Base-by-base conservation (phyloP, 2,329 filamentous ascomycete genomes). In the Aspergillus sergii region DNA sequence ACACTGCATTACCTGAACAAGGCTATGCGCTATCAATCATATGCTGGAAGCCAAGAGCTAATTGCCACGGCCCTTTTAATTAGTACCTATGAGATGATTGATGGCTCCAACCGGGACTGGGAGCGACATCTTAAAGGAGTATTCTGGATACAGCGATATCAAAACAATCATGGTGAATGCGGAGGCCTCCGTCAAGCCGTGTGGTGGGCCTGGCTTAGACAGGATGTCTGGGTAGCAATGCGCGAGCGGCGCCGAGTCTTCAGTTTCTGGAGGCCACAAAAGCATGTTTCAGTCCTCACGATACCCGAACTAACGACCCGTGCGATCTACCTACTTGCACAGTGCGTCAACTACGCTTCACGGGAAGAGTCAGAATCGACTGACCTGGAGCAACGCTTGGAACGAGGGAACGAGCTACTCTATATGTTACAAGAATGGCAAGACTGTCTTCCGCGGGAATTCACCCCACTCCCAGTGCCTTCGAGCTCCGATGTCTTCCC, bases 151-250 rank as follows among this genome's bases (percentile, higher is more conserved):
- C 84, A 89, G 61, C 78, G 86, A n/a, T 86, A 83, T 0, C 85
- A 87, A 58, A 81, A 87, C 55, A 87, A 88, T 51, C 81, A 89
- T 60, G 87, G 86, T 1, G 86, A 86, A 57, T 84, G 82, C 0
- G 82, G 83, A 0, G 85, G 86, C 0, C 76, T 89, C 0, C 80
- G 84, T 48, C 82, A 85, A 65, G 84, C 86, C 0, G 84, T 86
- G 0, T 89, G 87, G 88, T 90, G 88, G 87, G 83, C 84, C 0
- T 90, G 87, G 88, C 76, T 89, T 4, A 79, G 86, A n/a, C 88
- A 90, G 69, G 88, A 90, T 69, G 81, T 87, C 0, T 89, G 87
- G 87, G 87, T 86, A 2, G 87, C 87, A 0, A 88, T 89, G 66
- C 81, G 86, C 0, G 86, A 89, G 69, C 80, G 81, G 26, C 77